A percentile compares a stretch with the other conserved stretches of the same genome.
These are phyloP conservation scores for Dactylellina cionopaga DNA, from an alignment of 2,329 filamentous ascomycete genomes.

Conservation along the genomic window DNA sequence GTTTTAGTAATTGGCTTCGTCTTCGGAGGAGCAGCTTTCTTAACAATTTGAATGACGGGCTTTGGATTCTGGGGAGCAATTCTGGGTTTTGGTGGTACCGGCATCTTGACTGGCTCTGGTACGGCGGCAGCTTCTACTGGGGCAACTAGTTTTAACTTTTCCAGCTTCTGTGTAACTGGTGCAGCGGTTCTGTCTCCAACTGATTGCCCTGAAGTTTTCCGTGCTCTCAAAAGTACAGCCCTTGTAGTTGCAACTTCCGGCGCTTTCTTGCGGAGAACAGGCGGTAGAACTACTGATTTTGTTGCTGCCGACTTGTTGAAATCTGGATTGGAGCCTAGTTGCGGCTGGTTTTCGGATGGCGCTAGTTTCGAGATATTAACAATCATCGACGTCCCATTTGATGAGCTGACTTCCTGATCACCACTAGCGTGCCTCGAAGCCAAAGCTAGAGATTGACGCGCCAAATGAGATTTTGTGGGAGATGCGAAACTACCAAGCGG, in stretches of 20 bases:
- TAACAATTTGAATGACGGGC: neutral
- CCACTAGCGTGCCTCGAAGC: constrained; percentile 5
- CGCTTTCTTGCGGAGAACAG: constrained; percentile 24
- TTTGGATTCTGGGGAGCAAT: neutral
- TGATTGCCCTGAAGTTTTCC: constrained; percentile 25
- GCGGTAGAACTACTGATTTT: neutral
- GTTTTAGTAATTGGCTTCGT: neutral
- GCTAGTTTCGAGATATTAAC: constrained; percentile 17
- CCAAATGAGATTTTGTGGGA: constrained; percentile 36
- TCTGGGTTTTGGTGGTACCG: neutral
- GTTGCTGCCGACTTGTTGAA: neutral
- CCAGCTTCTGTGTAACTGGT: neutral
- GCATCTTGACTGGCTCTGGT: neutral
- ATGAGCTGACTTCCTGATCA: neutral
- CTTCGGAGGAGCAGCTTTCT: neutral
- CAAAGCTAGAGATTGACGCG: neutral
- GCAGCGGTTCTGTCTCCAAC: neutral
- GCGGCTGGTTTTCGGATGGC: neutral
- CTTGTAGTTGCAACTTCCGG: constrained; percentile 36
- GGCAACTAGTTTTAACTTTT: neutral
- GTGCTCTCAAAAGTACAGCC: constrained; percentile 28
- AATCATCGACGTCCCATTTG: constrained; percentile 6
- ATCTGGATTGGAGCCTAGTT: neutral
- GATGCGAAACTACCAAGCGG: constrained; percentile 31
- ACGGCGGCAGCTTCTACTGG: neutral